Evolutionary conservation across 441 rosid species (phyloP).

Genomic region (Populus tomentosa): DNA sequence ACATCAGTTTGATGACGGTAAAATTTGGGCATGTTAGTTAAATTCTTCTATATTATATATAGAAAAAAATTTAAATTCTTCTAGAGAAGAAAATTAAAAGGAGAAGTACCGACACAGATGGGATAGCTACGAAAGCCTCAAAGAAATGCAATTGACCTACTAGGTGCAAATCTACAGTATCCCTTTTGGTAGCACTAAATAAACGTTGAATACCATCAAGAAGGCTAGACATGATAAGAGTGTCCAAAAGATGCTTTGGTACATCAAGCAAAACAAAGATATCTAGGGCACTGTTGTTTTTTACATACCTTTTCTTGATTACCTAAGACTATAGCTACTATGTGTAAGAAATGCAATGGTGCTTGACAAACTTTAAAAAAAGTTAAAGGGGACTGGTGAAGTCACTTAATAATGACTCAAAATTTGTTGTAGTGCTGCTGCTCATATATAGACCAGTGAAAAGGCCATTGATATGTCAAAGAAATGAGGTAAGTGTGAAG

Average conservation of each 20-base stretch:
- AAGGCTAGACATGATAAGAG: neutral
- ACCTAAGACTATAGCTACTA: conserved; percentile 1
- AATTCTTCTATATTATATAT: too few species aligned
- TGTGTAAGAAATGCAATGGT: neutral
- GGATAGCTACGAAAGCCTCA: neutral
- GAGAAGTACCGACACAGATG: neutral
- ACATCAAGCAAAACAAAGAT: conserved; percentile 9
- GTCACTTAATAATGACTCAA: conserved; percentile 5
- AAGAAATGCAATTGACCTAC: neutral
- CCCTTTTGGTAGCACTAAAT: neutral
- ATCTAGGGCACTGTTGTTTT: conserved; percentile 11
- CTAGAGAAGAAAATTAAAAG: neutral
- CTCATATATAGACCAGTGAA: neutral
- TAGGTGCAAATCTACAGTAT: conserved; percentile 15
- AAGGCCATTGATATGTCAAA: neutral
- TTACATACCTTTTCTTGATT: neutral
- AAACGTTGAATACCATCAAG: conserved; percentile 2
- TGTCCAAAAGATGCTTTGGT: conserved; percentile 13
- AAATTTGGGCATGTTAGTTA: neutral
- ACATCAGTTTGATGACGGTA: neutral
- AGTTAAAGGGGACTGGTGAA: neutral
- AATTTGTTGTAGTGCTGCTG: neutral
- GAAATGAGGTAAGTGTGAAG: neutral
- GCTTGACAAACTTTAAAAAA: conserved; percentile 9
- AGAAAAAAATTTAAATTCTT: neutral